Conservation (phyloP, 2,329 filamentous ascomycete genomes). For the Aspergillus awamori region DNA sequence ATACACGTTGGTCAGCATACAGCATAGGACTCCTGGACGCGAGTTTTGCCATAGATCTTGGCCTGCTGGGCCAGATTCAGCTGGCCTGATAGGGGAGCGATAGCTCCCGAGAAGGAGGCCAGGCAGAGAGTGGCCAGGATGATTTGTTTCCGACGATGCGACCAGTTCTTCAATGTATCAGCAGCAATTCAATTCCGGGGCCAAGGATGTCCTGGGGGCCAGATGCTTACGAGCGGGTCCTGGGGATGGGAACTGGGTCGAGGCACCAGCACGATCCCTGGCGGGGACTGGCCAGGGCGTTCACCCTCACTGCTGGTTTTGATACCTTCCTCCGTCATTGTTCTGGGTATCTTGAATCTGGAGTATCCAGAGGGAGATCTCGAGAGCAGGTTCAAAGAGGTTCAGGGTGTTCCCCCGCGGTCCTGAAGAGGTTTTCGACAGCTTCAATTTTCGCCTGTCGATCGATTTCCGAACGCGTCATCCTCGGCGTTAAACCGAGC, state of each 20-base stretch:
- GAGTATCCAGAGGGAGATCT: too few species aligned
- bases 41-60: slow-evolving; percentile 10
- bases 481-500: background rate
- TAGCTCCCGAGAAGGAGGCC: slow-evolving; percentile 6
- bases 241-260: background rate
- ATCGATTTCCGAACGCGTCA: background rate
- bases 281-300: background rate
- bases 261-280: slow-evolving; percentile 15
- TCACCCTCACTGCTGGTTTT: background rate
- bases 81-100: slow-evolving; percentile 1
- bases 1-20: background rate
- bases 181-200: background rate
- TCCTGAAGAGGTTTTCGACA: background rate
- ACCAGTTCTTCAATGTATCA: slow-evolving; percentile 1
- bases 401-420: too few species aligned
- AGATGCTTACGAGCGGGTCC: slow-evolving; percentile 8
- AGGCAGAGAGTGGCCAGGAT: slow-evolving; percentile 3
- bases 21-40: slow-evolving; percentile 4
- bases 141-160: background rate
- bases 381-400: too few species aligned
- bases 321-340: background rate
- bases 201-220: background rate
- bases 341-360: background rate
- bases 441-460: background rate
- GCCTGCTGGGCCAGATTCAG: slow-evolving; percentile 5